Evolutionary conservation across 805 yeast genomes (phyloP), one percentile per base, ranked within the genome.

Genomic region (Candida sithepensis): DNA sequence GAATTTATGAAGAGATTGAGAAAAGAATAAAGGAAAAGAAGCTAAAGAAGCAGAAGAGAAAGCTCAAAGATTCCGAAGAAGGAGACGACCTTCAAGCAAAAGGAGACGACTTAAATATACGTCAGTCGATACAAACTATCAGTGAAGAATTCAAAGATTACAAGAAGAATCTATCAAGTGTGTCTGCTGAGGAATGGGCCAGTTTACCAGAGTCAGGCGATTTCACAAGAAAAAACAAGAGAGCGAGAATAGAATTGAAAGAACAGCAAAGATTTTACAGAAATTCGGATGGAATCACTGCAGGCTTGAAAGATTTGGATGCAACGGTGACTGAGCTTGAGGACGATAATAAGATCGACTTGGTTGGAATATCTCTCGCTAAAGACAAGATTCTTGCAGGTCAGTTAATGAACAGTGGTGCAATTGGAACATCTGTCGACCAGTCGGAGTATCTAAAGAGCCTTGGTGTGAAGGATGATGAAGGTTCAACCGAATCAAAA

Each of bases 191-290:
- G 3, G 84, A 91, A 58, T 92, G 99, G 99, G 73, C 77, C 4
- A 75, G 71, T 50, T 60, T 92, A 3, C 98, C 98, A 0, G 96
- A 89, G 52, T 94, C 88, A 1, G 86, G 89, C 1, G 98, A 92
- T 64, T 70, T 88, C 58, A 94, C 99, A 0, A 76, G 82, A 58
- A 72, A 80, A 48, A 89, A 89, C 65, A 88, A 90, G 55, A 69
- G 98, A 47, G 69, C 77, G 42, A 70, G 96, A 45, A 64, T 81
- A 39, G 73, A 81, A 45, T 77, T 78, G 41, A 85, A 83, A 58
- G 74, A 71, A 55, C 78, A 79, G 48, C 82, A 83, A 52, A 69
- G 96, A 50, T 79, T 78, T 38, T 92, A 89, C 61, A 89, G 96
- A 9, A 87, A 86, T 2, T 94, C 96, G 0, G 97, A 92, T 62